Conservation (phyloP, 2,329 filamentous ascomycete species). For the Cytospora mali region DNA sequence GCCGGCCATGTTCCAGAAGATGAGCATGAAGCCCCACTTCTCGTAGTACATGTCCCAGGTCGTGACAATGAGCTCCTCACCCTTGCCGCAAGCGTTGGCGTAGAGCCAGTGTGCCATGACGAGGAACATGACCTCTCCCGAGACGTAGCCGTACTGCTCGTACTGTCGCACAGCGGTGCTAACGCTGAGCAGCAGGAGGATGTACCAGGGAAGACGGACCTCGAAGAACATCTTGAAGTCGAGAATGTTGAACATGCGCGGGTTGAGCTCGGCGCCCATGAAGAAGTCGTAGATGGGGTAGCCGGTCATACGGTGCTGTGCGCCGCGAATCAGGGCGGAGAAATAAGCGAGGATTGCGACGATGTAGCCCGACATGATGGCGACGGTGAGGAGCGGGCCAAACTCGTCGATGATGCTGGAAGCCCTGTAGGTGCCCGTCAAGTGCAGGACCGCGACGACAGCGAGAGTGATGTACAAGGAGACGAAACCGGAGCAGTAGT, state of each 20-base stretch:
- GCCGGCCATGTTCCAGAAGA: slow-evolving; percentile 86
- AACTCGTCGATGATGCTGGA: slow-evolving; percentile 96
- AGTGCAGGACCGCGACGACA: slow-evolving; percentile 72
- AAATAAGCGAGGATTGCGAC: slow-evolving; percentile 84
- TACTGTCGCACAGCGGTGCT: slow-evolving; percentile 74
- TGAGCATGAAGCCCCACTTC: slow-evolving; percentile 88
- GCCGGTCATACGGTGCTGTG: slow-evolving; percentile 90
- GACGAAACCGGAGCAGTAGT: slow-evolving; percentile 90
- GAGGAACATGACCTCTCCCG: slow-evolving; percentile 72
- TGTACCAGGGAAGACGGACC: slow-evolving; percentile 85
- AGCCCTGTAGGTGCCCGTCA: slow-evolving; percentile 81
- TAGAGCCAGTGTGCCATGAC: slow-evolving; percentile 81
- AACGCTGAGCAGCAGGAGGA: slow-evolving; percentile 70
- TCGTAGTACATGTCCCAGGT: slow-evolving; percentile 91
- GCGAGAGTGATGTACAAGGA: slow-evolving; percentile 87
- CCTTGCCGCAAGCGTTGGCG: slow-evolving; percentile 80
- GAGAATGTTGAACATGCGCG: slow-evolving; percentile 79
- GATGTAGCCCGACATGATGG: slow-evolving; percentile 86
- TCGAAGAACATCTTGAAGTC: slow-evolving; percentile 96
- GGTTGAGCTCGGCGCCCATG: slow-evolving; percentile 87
- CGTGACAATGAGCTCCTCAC: slow-evolving; percentile 77
- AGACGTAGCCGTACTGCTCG: slow-evolving; percentile 76
- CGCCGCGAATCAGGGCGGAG: slow-evolving; percentile 78
- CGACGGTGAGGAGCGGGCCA: slow-evolving; percentile 87
- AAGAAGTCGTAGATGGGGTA: slow-evolving; percentile 84